Percentiles rank a stretch among this genome's conserved stretches.
Conservation (phyloP, 345 rosid genomes). For the Eucalyptus microcorys region DNA sequence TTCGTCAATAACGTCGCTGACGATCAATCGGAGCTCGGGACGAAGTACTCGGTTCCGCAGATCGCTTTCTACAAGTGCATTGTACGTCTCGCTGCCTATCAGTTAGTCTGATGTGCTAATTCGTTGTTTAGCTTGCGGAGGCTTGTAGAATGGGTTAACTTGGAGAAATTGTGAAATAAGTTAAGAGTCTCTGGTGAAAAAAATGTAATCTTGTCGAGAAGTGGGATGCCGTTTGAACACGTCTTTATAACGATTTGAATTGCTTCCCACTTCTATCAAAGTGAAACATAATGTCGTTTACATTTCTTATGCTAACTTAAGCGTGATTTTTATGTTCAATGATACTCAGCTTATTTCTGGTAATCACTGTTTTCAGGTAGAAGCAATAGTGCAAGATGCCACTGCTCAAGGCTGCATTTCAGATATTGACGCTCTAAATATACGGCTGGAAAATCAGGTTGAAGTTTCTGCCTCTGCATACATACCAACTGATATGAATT, state of each 20-base stretch:
- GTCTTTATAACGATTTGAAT: background rate
- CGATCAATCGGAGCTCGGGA: conserved; percentile 86
- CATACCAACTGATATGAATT: background rate
- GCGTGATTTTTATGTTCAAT: background rate
- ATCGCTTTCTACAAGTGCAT: conserved; percentile 72
- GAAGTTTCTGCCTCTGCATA: background rate
- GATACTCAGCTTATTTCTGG: background rate
- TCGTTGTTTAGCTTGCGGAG: background rate
- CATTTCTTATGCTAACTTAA: background rate
- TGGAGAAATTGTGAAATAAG: background rate
- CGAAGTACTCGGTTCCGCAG: conserved; percentile 73
- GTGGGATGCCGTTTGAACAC: background rate
- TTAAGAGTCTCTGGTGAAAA: background rate
- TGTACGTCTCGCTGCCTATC: conserved; percentile 28
- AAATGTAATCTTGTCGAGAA: background rate
- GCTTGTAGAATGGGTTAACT: background rate
- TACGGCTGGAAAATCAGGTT: conserved; percentile 73
- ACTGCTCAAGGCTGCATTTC: conserved; percentile 67
- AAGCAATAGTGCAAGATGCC: conserved; percentile 70
- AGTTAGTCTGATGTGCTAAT: background rate
- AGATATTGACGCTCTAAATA: conserved; percentile 53
- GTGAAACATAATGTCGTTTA: background rate
- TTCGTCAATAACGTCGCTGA: conserved; percentile 73
- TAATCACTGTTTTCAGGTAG: conserved; percentile 30
- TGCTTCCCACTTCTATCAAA: background rate